These are phyloP conservation scores for Chlorella sp. DNA, from an alignment of 139 green algal species.

Conservation along the genomic window DNA sequence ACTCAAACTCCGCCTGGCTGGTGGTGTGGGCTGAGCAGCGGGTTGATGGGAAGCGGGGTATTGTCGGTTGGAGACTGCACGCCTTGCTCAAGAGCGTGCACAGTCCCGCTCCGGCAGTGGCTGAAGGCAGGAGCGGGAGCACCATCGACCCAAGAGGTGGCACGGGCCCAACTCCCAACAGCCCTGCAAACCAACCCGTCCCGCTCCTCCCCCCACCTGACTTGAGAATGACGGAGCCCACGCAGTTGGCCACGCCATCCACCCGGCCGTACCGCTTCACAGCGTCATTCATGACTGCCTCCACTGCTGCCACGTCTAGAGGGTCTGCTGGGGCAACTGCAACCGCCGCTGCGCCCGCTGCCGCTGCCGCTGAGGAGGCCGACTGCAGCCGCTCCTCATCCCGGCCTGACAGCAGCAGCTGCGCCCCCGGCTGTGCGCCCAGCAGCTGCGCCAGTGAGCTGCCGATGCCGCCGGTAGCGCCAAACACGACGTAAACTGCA, in stretches of 20 bases:
- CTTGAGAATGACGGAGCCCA: conserved; percentile 80
- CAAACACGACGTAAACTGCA: conserved; percentile 83
- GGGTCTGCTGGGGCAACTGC: conserved; percentile 15
- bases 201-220: conserved; percentile 6
- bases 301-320: conserved; percentile 40
- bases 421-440: conserved; percentile 47
- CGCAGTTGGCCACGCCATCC: conserved; percentile 80
- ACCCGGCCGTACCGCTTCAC: conserved; percentile 55
- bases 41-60: too few relatives aligned
- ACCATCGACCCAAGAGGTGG: too few relatives aligned
- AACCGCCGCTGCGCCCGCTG: conserved; percentile 21
- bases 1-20: conserved; percentile 65
- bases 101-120: too few relatives aligned
- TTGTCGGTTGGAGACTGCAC: too few relatives aligned
- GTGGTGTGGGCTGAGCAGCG: conserved; percentile 77
- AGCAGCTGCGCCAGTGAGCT: conserved; percentile 61
- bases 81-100: too few relatives aligned
- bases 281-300: conserved; percentile 46
- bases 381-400: conserved; percentile 56
- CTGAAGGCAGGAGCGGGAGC: too few relatives aligned
- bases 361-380: conserved; percentile 3
- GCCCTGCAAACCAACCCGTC: too few relatives aligned
- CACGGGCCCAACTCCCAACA: too few relatives aligned
- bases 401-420: conserved; percentile 64
- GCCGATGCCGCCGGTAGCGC: conserved; percentile 78